Evolutionary conservation across 495 filamentous ascomycete species (phyloP), one percentile per base, ranked within the genome.

Genomic region (Aspergillus kassunensis): DNA sequence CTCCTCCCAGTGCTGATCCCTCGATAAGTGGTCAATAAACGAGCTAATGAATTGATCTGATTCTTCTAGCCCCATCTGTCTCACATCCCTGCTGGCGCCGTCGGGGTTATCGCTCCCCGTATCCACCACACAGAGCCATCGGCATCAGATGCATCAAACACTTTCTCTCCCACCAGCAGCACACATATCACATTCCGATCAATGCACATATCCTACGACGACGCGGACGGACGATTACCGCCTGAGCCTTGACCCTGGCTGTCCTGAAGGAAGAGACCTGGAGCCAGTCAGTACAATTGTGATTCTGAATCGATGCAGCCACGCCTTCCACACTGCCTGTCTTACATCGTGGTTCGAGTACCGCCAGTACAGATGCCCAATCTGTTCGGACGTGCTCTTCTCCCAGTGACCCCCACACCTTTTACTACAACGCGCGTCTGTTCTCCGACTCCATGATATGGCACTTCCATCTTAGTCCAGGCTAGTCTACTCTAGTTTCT

Each of bases 301-400:
- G 18, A 56, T 72, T 4, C 46, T 72, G 12, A 68, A 60, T 20
- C 54, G 57, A 16, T 72, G 69, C 56, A 56, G 63, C 45, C 69
- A 72, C 43, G 63, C 60, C 16, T 72, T 72, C 40, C 68, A 72
- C 27, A 46, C 57, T 0, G 20, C 47, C 4, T 72, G 69, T 58
- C 54, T 72, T 6, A 59, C 56, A 8, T 64, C 65, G 34, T 72
- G 65, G 67, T 66, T 70, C 40, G 57, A 64, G 44, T 63, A 70
- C 44, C 51, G 58, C 15, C 62, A 55, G 29, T 70, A 67, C 40
- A 59, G 54, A 16, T 70, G 69, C 49, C 69, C 69, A 11, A 61
- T 67, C 2, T 72, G 69, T 49, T 6, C 63, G 67, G 55, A 58
- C 60, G 11, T 55, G 56, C 16, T 71, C 64, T 48, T 61, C 46